Conservation (phyloP, 768 basidiomycete species). For the Galerina marginata region DNA sequence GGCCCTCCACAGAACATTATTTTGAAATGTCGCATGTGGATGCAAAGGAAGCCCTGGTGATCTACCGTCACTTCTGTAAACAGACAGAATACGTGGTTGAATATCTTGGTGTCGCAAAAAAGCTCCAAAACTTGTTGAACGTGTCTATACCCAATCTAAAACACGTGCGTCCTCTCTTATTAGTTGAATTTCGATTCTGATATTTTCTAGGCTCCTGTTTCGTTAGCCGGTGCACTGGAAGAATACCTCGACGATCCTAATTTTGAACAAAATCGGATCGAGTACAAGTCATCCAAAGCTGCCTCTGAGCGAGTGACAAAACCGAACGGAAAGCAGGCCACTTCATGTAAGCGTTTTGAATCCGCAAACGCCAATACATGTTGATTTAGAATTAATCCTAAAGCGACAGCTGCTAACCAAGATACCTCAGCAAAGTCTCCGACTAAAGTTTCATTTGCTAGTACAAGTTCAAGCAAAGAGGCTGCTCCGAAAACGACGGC, state of each 20-base stretch:
- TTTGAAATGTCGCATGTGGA: conserved; percentile 98
- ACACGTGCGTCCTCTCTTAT: conserved; percentile 58
- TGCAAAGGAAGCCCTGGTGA: conserved; percentile 78
- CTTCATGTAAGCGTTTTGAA: conserved; percentile 35
- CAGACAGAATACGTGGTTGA: conserved; percentile 94
- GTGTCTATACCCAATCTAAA: conserved; percentile 94
- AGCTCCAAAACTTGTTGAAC: conserved; percentile 90
- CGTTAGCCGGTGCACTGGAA: conserved; percentile 89
- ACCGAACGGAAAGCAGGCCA: conserved; percentile 28
- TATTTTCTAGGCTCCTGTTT: conserved; percentile 85
- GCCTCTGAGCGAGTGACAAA: conserved; percentile 52
- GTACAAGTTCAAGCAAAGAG: conserved; percentile 11
- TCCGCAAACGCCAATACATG: neutral
- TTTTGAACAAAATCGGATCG: conserved; percentile 93
- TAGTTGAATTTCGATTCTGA: neutral
- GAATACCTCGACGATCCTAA: conserved; percentile 97
- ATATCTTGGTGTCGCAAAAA: conserved; percentile 89
- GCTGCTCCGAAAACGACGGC: conserved; percentile 30
- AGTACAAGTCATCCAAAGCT: conserved; percentile 86
- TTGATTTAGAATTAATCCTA: neutral
- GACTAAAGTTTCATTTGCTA: conserved; percentile 13
- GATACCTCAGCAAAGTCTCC: conserved; percentile 13
- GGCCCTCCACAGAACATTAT: conserved; percentile 76
- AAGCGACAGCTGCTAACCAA: conserved; percentile 6
- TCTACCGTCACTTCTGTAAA: conserved; percentile 94